Base-by-base conservation (phyloP, 768 basidiomycete genomes). In the Agaricus subrufescens region DNA sequence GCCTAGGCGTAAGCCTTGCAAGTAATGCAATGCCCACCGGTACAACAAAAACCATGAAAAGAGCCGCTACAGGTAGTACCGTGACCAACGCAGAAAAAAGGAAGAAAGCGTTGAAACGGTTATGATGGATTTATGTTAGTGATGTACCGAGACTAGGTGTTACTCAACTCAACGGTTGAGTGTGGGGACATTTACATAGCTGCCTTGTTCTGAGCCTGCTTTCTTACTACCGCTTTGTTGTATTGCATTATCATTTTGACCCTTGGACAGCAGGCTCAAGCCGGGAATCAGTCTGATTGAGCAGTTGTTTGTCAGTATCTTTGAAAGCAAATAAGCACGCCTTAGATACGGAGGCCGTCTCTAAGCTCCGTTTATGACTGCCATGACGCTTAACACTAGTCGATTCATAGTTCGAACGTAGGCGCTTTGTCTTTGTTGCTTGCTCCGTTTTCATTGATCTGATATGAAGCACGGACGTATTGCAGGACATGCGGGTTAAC, bases 71-170 rank as follows among this genome's bases (percentile, higher is more conserved):
- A 0, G 77, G 78, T 1, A 73, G 71, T 10, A 75, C 68, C 0
- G 66, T 72, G 4, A 78, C 76, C 2, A 83, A 83, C 1, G 83
- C 81, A 3, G 90, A 91, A 71, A 93, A 93, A 74, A 77, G 91
- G 69, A 93, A 93, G 80, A 93, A 92, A 76, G 91, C 91, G 3
- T 71, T 93, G 62, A 93, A 89, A 71, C 77, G 91, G 60, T 70
- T 93, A 69, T 93, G 40, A 50, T 23, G 11, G 34, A 19, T 37
- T 23, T 14, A 14, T 42, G 19, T 14, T 42, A 19, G 14, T 38
- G 37, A 38, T 6, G 45, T 48, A 19, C 34, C 27, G 31, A 11
- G 12, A 12, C 30, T 30, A 15, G 46, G 23, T 47, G 46, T 3
- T 34, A 29, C 8, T 29, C 15, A 30, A 29, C 25, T 23, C 4